Base-by-base conservation (phyloP, 768 basidiomycete species). In the Rubroboletus satanas region DNA sequence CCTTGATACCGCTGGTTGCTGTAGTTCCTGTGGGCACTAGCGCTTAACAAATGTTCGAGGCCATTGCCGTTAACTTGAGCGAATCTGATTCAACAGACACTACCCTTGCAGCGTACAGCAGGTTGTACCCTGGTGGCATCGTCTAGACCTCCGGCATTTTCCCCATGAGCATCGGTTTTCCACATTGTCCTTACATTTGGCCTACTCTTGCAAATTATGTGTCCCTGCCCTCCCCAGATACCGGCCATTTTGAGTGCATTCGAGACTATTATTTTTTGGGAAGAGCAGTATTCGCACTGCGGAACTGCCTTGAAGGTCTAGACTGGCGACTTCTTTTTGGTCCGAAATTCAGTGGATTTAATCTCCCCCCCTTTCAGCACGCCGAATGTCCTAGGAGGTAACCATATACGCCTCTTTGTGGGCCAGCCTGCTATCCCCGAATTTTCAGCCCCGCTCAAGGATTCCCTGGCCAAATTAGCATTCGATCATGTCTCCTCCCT, bases 101-200 rank as follows among this genome's bases (percentile, higher is more conserved):
- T 12, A 29, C 7, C 36, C 32, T 8, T 14, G 35, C 29, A 46
- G 28, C 23, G 31, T 49, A 51, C 49, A 47, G 53, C 63, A 53
- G n/a, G 50, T 35, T 17, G 26, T 49, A 38, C 29, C 31, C 21
- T 49, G 47, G 46, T 59, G 9, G 4, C 45, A 31, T 43, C 31
- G 56, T 56, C 62, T 23, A 62, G 64, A 54, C 56, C 46, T 28
- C 14, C 15, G 21, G 31, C 32, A 28, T 7, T 32, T 31, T 10
- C 36, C 33, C 21, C 23, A 18, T 28, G 49, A 29, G n/a, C 8
- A 3, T 9, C 15, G 29, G 56, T 15, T 39, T 45, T 28, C 9
- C 5, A 46, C 35, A 31, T 11, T 38, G n/a, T 26, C 38, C 23
- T 2, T 28, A 46, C 28, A 28, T 28, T 14, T 14, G 23, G 23